Base-by-base conservation (phyloP, 257 asterid genomes). In the Anisodus tanguticus region DNA sequence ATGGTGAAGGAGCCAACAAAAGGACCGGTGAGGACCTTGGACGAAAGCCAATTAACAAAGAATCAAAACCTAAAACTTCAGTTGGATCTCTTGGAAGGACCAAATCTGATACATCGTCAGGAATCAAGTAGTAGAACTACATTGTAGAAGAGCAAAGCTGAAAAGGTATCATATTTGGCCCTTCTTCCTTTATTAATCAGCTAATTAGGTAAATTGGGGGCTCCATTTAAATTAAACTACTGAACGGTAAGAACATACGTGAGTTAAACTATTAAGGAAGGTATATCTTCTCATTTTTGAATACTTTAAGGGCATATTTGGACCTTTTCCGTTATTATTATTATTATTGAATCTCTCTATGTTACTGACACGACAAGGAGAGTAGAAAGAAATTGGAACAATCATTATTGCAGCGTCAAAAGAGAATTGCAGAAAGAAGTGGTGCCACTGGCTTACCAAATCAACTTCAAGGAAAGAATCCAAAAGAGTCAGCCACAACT, bases 371-470 rank as follows among this genome's bases (percentile, higher is more conserved):
- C 97, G 98, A 94, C 82, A 95, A 94, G 64, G 97, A 89, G 86
- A 89, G 87, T 35, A 88, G 91, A 89, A 93, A 91, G 94, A 94
- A 74, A 88, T 83, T 89, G 89, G 98, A 94, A 86, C 96, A 92
- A 85, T 58, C 91, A 54, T 70, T 74, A 81, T 81, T 47, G 12
- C 94, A 91, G 88, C 93, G 98, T 9, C 97, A 94, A 71, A 93
- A 89, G 89, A 89, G 98, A 87, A 94, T 93, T 37, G 97, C 98
- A 1, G 96, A 92, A 88, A 91, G 98, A 92, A 93, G 94, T 86
- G 88, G 88, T 83, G 88, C 91, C 19, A 90, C 83, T 79, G 91
- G 89, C 79, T 80, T 81, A 78, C 79, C 11, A 74, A 85, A 13
- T 87, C 83, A 64, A 81, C 84, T 64, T 41, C 91, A 22, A 92